These are phyloP conservation scores for Kockiozyma suomiensis DNA, from an alignment of 805 yeast genomes.

Conservation along the genomic window DNA sequence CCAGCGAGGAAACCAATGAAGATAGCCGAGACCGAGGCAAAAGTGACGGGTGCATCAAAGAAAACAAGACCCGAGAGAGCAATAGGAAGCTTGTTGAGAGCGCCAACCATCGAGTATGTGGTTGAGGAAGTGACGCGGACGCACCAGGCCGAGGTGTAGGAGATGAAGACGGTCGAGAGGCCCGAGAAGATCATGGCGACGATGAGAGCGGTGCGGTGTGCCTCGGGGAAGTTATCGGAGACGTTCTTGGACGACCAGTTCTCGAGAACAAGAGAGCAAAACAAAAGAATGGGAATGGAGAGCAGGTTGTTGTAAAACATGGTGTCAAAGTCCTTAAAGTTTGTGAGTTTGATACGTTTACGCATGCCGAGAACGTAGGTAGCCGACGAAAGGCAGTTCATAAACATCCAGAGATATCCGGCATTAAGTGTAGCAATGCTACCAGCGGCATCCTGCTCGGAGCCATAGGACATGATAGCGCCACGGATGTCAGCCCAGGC, in stretches of 20 bases:
- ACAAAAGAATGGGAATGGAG: constrained; percentile 83
- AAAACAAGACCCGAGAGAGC: constrained; percentile 93
- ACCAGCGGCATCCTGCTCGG: constrained; percentile 40
- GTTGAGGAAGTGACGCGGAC: constrained; percentile 98
- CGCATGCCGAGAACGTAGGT: constrained; percentile 92
- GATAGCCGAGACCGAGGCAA: constrained; percentile 87
- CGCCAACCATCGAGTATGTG: constrained; percentile 99
- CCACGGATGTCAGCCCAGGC: constrained; percentile 76
- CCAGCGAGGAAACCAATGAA: constrained; percentile 95
- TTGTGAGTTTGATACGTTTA: constrained; percentile 95
- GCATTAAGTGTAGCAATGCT: constrained; percentile 48
- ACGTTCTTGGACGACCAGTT: constrained; percentile 90
- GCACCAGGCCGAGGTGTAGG: constrained; percentile 99
- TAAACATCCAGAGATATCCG: constrained; percentile 97
- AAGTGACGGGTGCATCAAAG: constrained; percentile 93
- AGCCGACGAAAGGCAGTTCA: constrained; percentile 93
- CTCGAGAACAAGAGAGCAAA: constrained; percentile 77
- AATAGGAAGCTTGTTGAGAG: constrained; percentile 95
- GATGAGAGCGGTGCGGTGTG: constrained; percentile 65
- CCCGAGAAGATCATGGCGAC: constrained; percentile 90
- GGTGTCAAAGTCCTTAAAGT: constrained; percentile 68
- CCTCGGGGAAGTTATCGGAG: constrained; percentile 74
- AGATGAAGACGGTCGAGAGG: constrained; percentile 91
- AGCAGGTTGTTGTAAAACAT: constrained; percentile 97
- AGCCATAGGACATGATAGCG: constrained; percentile 46